Conservation (phyloP, 495 filamentous ascomycete species). For the Friedmanniomyces endolithicus region DNA sequence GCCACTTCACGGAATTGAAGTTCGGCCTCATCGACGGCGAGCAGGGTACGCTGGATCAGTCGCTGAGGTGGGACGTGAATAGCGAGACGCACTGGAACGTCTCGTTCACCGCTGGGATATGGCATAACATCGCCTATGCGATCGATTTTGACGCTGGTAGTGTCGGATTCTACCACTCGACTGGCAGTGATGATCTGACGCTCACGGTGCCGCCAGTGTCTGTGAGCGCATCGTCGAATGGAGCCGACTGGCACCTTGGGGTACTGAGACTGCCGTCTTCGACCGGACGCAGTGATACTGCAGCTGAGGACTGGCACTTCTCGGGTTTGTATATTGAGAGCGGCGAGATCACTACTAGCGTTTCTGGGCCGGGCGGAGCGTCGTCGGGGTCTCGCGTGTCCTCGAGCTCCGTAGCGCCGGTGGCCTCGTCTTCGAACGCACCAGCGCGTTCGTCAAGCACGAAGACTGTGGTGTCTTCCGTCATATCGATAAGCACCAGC, state of each 20-base stretch:
- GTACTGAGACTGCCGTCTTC: slow-evolving; percentile 52
- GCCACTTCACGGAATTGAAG: slow-evolving; percentile 67
- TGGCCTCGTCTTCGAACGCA: too few species aligned
- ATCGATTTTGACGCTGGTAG: slow-evolving; percentile 44
- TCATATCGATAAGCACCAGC: too few species aligned
- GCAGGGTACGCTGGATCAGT: slow-evolving; percentile 39
- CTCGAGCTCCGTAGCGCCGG: not conserved
- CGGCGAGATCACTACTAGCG: slow-evolving; percentile 45
- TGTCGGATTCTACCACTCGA: slow-evolving; percentile 59
- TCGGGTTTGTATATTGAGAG: slow-evolving; percentile 60
- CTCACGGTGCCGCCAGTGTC: slow-evolving; percentile 45
- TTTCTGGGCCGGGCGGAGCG: slow-evolving; percentile 36
- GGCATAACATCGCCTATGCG: slow-evolving; percentile 59
- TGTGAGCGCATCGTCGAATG: slow-evolving; percentile 51
- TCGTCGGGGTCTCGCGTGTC: not conserved
- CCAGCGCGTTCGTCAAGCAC: too few species aligned
- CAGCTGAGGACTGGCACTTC: slow-evolving; percentile 57
- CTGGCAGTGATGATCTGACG: slow-evolving; percentile 43
- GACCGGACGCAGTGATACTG: slow-evolving; percentile 31
- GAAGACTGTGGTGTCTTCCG: too few species aligned
- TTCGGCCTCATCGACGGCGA: slow-evolving; percentile 49
- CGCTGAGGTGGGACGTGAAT: slow-evolving; percentile 42
- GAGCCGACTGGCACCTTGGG: slow-evolving; percentile 63
- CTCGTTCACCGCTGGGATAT: slow-evolving; percentile 42
- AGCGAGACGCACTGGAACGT: slow-evolving; percentile 43